Evolutionary conservation across 805 yeast genomes (phyloP), one percentile per base, ranked within the genome.

Genomic region (Candida cerambycidarum): DNA sequence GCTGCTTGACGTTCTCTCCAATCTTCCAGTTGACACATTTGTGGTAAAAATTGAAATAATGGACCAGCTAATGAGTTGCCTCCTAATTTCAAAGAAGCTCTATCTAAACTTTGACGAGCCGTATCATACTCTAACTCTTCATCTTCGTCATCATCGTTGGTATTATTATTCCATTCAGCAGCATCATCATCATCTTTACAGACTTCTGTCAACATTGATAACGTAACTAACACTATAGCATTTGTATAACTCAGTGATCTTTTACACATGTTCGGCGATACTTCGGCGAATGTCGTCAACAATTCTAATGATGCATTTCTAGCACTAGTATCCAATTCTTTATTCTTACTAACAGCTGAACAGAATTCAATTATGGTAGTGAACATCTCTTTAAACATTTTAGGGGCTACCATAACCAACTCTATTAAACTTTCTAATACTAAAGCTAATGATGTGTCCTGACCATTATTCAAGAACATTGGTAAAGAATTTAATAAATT

Each of bases 1-100:
- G 97, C 96, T 17, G 96, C 99, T 61, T 90, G 96, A 48, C 97
- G 83, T 61, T 89, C 95, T 62, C 95, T 83, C 99, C 99, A 93
- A 47, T 80, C 78, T 24, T 69, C 59, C 1, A 95, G 83, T 42
- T 70, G 69, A 15, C 88, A 65, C 96, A 93, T 87, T 44, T 78
- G 80, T 14, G 97, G 96, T 45, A 93, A 73, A 60, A 79, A 85
- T 58, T 85, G 86, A 69, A 93, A 93, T 43, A 93, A 71, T 13
- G 96, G 95, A 14, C 82, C 84, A 10, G 95, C 95, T 47, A 93
- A 73, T 12, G 83, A 75, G 57, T 81, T 83, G 36, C 97, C 98
- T 29, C 86, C 89, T 39, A 93, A 73, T 57, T 79, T 83, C 52
- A 93, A 74, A 4, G 97, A 76, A 24, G 89, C 85, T 62, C 99